A percentile compares a stretch with the other conserved stretches of the same genome.
phyloP scores from a whole-genome alignment of 176 grass and related monocot genomes.

The Eleusine indica region DNA sequence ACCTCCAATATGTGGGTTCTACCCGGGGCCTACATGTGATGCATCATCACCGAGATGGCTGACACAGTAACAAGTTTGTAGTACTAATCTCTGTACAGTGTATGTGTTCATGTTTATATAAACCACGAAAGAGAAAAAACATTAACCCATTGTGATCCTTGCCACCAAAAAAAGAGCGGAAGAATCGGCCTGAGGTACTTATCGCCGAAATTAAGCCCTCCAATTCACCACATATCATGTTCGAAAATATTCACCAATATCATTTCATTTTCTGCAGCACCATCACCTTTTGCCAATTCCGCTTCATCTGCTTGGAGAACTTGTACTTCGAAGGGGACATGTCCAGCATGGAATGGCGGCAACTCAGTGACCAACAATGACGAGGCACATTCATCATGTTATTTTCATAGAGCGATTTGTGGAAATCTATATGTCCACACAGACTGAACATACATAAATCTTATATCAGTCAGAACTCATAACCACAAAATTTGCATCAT shows the following conservation, averaged over 20 bases:
- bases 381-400: slow-evolving; percentile 31
- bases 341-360: slow-evolving; percentile 5
- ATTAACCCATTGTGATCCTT: not conserved
- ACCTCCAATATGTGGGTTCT: not conserved
- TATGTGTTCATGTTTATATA: not conserved
- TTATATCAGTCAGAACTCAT: not conserved
- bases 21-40: not conserved
- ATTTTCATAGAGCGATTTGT: slow-evolving; percentile 1
- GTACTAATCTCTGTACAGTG: not conserved
- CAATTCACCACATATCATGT: slow-evolving; percentile 29
- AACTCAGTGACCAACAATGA: slow-evolving; percentile 10
- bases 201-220: slow-evolving; percentile 25
- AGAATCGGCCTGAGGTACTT: not conserved
- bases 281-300: slow-evolving; percentile 31
- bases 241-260: slow-evolving; percentile 39
- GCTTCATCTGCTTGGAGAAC: slow-evolving; percentile 33
- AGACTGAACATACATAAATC: slow-evolving; percentile 1
- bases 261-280: slow-evolving; percentile 23
- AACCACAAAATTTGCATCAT: not conserved
- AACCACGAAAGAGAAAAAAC: not conserved
- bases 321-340: slow-evolving; percentile 36
- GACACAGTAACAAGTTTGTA: slow-evolving; percentile 2
- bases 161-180: not conserved
- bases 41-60: not conserved
- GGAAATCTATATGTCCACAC: not conserved